Evolutionary conservation across 2,329 filamentous ascomycete genomes (phyloP).

Genomic region (Penicillium sp.): DNA sequence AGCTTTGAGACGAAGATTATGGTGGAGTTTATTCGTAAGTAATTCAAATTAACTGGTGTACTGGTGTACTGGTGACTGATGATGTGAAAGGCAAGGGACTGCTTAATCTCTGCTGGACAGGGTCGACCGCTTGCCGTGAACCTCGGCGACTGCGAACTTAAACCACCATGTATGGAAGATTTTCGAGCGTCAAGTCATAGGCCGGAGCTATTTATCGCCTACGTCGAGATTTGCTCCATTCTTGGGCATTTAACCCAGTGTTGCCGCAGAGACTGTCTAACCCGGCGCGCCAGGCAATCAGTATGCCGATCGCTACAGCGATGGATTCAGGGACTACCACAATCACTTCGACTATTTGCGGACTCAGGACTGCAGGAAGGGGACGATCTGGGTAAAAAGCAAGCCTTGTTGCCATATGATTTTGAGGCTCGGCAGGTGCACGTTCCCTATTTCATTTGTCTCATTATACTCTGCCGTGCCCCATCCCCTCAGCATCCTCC

Average conservation of each 20-base stretch:
- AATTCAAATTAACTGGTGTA: not conserved
- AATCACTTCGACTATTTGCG: not conserved
- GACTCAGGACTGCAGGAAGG: not conserved
- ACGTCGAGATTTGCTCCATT: conserved; percentile 48
- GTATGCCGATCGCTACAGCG: conserved; percentile 31
- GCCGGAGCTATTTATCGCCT: conserved; percentile 44
- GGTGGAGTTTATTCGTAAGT: not conserved
- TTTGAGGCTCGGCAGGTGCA: conserved; percentile 49
- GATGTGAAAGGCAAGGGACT: conserved; percentile 39
- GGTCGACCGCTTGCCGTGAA: conserved; percentile 47
- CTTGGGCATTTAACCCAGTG: conserved; percentile 37
- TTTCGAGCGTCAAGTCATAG: conserved; percentile 36
- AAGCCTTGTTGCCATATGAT: conserved; percentile 26
- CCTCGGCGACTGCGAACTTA: conserved; percentile 45
- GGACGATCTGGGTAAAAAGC: not conserved
- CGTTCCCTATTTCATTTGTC: conserved; percentile 45
- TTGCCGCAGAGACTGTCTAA: conserved; percentile 32
- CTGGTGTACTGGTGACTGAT: not conserved
- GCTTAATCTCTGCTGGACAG: conserved; percentile 49
- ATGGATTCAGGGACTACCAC: not conserved
- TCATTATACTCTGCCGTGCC: conserved; percentile 45
- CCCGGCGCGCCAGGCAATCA: conserved; percentile 28
- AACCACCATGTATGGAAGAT: conserved; percentile 40
- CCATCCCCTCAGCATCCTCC: conserved; percentile 29
- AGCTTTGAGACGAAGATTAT: conserved; percentile 11